Evolutionary conservation across 371 early-diverging fungal species (phyloP), one percentile per base, ranked within the genome.

Genomic region (Rhizopus sp.): DNA sequence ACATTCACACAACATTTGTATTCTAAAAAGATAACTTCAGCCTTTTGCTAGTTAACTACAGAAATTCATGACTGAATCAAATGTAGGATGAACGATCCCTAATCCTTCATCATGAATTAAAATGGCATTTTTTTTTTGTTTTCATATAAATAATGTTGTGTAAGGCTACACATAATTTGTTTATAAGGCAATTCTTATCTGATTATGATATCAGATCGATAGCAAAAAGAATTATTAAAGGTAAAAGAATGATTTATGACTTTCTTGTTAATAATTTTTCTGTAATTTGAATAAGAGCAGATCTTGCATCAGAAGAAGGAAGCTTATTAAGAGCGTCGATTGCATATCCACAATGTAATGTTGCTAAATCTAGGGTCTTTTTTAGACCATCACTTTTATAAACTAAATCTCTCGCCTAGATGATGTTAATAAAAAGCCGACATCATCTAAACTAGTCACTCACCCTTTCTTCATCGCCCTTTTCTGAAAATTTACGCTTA

Each of bases 401-500:
- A 13, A 92, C 90, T 29, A 87, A 64, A 23, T 80, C 69, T 72
- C 88, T 81, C 33, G 90, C 86, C 83, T 83, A 67, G 13, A 34
- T 35, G 37, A 31, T 15, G 33, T 60, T 55, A 61, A 55, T 45
- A 58, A 40, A 40, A 15, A 41, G 15, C 15, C 10, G 6, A 41
- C n/a, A 10, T 13, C 15, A 15, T 35, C n/a, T 5, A n/a, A 34
- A 13, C 35, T 16, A 12, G 9, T 30, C 32, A 32, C 7, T 49
- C 64, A 82, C 87, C 66, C 60, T 75, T 53, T 86, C 81, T 7
- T 79, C 83, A 62, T 92, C 90, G 6, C 87, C 90, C 33, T 80
- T 66, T 8, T 75, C 52, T 12, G 77, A 60, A 67, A 97, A 97
- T 60, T 91, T 88, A 38, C 97, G 90, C 49, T 91, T 89, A 47